These are phyloP conservation scores for Colletotrichum tabaci DNA, from an alignment of 2,329 filamentous ascomycete species.

Conservation along the genomic window DNA sequence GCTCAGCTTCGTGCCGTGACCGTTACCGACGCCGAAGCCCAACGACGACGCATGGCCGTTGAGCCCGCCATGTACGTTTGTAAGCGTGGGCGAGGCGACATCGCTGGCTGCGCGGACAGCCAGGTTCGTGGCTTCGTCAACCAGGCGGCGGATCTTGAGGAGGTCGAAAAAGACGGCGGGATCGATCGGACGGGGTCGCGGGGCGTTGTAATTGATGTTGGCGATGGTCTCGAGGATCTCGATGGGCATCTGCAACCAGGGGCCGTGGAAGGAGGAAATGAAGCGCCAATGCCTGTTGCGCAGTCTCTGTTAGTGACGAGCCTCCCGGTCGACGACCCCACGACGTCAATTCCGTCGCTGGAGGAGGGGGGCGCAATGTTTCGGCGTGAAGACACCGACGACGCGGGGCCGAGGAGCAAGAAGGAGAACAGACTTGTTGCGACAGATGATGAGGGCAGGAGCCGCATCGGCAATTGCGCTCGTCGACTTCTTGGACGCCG, in stretches of 20 bases:
- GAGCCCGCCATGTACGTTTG: slow-evolving; percentile 64
- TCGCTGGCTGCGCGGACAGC: slow-evolving; percentile 84
- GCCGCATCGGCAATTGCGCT: slow-evolving; percentile 53
- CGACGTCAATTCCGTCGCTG: no score
- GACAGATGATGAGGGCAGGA: slow-evolving; percentile 72
- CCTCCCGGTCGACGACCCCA: neutral
- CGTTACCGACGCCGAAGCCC: slow-evolving; percentile 72
- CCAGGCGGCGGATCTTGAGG: slow-evolving; percentile 83
- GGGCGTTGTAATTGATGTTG: slow-evolving; percentile 84
- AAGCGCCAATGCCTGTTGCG: slow-evolving; percentile 82
- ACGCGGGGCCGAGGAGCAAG: slow-evolving; percentile 10
- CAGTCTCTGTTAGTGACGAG: slow-evolving; percentile 41
- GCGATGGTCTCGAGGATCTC: slow-evolving; percentile 86
- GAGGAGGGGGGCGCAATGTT: no score
- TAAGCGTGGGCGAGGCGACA: slow-evolving; percentile 75
- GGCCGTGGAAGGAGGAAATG: slow-evolving; percentile 86
- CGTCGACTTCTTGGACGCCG: slow-evolving; percentile 44
- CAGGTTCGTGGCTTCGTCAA: slow-evolving; percentile 85
- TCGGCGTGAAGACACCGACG: no score
- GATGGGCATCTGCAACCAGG: slow-evolving; percentile 85
- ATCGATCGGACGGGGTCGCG: slow-evolving; percentile 82
- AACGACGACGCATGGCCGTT: slow-evolving; percentile 51
- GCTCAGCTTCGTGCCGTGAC: slow-evolving; percentile 77
- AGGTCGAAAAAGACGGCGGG: slow-evolving; percentile 87
- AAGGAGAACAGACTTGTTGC: slow-evolving; percentile 74